Evolutionary conservation across 306 rosid species (phyloP), one percentile per base, ranked within the genome.

Genomic region (Vachellia collinsii): DNA sequence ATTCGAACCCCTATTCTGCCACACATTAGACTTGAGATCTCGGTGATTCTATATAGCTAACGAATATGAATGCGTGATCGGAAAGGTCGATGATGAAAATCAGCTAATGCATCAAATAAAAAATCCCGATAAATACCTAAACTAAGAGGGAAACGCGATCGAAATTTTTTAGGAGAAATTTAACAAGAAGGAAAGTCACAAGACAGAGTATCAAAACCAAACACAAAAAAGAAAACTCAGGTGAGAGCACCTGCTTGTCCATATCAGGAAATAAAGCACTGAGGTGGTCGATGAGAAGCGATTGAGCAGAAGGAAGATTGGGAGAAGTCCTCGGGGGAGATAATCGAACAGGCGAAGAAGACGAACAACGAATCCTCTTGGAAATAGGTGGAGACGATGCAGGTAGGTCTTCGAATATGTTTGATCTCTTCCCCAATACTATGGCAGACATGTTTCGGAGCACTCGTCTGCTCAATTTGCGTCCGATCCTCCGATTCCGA

Each of bases 361-460:
- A 85, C 6, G 89, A 90, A 76, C 88, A 87, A 58, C 92, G 90
- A 82, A 81, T 88, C 88, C 91, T 90, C 89, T 91, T 91, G 11
- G 97, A 81, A 67, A 87, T 84, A 36, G 84, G 85, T 8, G 89
- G 94, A 46, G 89, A 64, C 10, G 83, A 46, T 9, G 91, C 36
- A 65, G 90, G 87, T 48, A 86, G 83, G 54, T 91, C 93, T 83
- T 91, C 92, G 88, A 93, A 93, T 43, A 93, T 87, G 82, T 80
- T 62, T 29, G 98, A 93, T 91, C 98, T 93, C 98, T 93, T 93
- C 77, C 98, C 98, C 66, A 94, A 93, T 92, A 94, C 92, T 50
- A 91, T 78, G 88, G 98, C 98, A 94, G 98, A 94, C 98, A 94
- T 94, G 91, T 88, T 93, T 88, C 77, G 88, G 79, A 66, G 80